Conservation (phyloP, 2,329 filamentous ascomycete species). For the Boeremia exigua region DNA sequence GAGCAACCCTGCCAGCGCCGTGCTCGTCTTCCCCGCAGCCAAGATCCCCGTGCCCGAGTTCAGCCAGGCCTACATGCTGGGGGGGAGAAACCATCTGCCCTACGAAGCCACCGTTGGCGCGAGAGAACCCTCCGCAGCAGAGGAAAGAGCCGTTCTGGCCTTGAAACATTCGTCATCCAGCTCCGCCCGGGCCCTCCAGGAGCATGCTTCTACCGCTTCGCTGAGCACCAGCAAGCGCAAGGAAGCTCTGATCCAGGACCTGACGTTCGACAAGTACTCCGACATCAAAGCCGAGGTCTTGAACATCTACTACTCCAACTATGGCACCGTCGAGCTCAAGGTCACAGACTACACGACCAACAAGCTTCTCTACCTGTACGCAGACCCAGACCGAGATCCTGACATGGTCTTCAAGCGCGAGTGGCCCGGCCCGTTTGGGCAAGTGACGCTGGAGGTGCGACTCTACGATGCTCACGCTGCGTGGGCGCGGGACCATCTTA, state of each 20-base stretch:
- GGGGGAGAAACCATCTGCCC: conserved; percentile 23
- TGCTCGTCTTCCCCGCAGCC: conserved; percentile 26
- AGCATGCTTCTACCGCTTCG: conserved; percentile 17
- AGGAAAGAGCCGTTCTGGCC: conserved; percentile 34
- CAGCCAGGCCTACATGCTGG: conserved; percentile 25
- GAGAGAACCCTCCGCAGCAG: conserved; percentile 17
- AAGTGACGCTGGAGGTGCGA: conserved; percentile 72
- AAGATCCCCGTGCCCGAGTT: conserved; percentile 28
- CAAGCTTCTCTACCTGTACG: conserved; percentile 64
- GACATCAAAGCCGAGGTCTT: conserved; percentile 77
- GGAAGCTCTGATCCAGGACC: conserved; percentile 67
- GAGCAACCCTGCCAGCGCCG: conserved; percentile 3
- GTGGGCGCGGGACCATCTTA: conserved; percentile 63
- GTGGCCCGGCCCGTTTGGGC: conserved; percentile 81
- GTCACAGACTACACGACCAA: conserved; percentile 56
- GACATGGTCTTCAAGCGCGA: conserved; percentile 38
- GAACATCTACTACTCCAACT: conserved; percentile 53
- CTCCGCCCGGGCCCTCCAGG: conserved; percentile 20
- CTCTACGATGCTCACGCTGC: conserved; percentile 72
- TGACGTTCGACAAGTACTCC: conserved; percentile 63
- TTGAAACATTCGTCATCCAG: conserved; percentile 31
- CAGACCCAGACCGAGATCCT: conserved; percentile 41
- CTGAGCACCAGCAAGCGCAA: conserved; percentile 17
- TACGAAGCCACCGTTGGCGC: conserved; percentile 10
- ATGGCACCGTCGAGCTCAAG: conserved; percentile 45